Base-by-base conservation (phyloP, 2,329 filamentous ascomycete genomes). In the Thermothelomyces thermophilus region DNA sequence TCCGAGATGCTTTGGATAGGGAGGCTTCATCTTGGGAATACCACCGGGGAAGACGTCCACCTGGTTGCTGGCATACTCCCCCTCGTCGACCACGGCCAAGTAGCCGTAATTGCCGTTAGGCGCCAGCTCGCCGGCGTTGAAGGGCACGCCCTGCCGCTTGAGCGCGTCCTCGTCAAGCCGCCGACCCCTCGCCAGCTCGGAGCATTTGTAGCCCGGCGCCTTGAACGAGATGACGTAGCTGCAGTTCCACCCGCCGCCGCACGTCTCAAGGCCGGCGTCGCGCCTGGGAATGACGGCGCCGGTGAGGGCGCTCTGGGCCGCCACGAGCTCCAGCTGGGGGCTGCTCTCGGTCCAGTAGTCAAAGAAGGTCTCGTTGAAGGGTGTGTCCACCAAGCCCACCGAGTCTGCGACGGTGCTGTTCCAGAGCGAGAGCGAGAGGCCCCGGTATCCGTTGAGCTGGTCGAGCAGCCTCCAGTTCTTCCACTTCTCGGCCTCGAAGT, bases 151-250 rank as follows among this genome's bases (percentile, higher is more conserved):
- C 33, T 62, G 52, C 28, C 55, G 45, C 14, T 34, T 47, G 16
- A 64, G 53, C 6, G 48, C 57, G 0, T 40, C 33, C n/a, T 62
- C 51, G 22, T 58, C 54, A 0, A 65, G 62, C 8, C 57, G 60
- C 1, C 60, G 56, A 6, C 64, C 65, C 26, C 58, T 63, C 5
- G 64, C 64, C 4, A 66, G 22, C 41, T 68, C 61, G 1, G 57
- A 53, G 54, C 70, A 72, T 48, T 69, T 66, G 58, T 71, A 71
- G 1, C 66, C 69, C 0, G 70, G 69, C 1, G 58, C 70, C 10
- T 57, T 59, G 41, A 71, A 71, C 2, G 62, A 58, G 41, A 70
- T 56, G 1, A 51, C 58, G 53, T 67, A 71, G 4, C 64, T 66
- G 53, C 69, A 72, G 42, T 72, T 70, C 63, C 64, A 71, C 5